Base-by-base conservation (phyloP, 257 asterid genomes). In the Capsicum baccatum region DNA sequence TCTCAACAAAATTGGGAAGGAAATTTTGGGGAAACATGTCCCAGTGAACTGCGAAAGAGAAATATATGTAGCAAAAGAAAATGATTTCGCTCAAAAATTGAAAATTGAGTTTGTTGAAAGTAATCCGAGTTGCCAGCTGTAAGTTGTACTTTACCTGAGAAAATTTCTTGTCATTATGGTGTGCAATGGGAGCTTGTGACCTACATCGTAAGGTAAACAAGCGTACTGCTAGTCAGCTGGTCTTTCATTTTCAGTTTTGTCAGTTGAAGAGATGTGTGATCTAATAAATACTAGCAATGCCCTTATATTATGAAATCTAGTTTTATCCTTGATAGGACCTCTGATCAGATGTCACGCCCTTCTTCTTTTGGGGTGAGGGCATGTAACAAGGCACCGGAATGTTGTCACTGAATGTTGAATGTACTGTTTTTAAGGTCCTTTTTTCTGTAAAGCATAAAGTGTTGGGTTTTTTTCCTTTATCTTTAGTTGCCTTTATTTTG, bases 1-100 rank as follows among this genome's bases (percentile, higher is more conserved):
- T 78, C 16, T 78, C 15, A 54, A 78, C 64, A 54, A 78, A 76
- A 78, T 8, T 54, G 42, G 17, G 64, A 48, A 52, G 82, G 64
- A 52, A 52, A 76, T 52, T 13, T 13, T 52, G 14, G n/a, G 14
- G 73, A 66, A 76, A 50, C 48, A 76, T 76, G 81, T 73, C 60
- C 19, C 19, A 19, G 59, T 21, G 62, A 21, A 63, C 39, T 0
- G 3, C 0, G 63, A 16, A 13, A 52, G 62, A 52, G 54, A 54
- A 35, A 10, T 54, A 78, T 52, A 76, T 52, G 82, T 47, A 78
- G 82, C 64, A 78, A 13, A 78, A 33, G 64, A 78, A 26, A 54
- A 0, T 14, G 64, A 78, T 78, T 78, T 54, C 64, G 33, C 82
- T 14, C 33, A 13, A 44, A 52, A 74, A 14, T 52, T 52, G 64